Conservation (phyloP, 495 filamentous ascomycete species). For the Alectoria sarmentosa region DNA sequence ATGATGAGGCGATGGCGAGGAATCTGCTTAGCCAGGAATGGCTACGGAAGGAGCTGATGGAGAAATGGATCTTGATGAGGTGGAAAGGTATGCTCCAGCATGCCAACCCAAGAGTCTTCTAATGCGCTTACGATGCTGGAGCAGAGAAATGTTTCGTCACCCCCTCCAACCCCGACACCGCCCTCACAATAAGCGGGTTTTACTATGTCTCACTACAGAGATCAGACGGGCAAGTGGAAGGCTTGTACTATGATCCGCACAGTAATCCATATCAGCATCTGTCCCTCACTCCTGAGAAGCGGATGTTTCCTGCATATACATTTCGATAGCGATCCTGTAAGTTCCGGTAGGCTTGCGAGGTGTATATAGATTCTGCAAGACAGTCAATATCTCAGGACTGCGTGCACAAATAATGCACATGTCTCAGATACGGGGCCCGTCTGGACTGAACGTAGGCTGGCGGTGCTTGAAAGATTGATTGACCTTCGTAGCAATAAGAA, state of each 20-base stretch:
- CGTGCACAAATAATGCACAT: neutral
- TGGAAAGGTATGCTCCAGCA: slow-evolving; percentile 55
- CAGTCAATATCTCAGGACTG: neutral
- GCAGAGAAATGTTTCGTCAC: slow-evolving; percentile 67
- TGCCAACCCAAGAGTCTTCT: neutral
- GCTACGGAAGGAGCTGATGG: slow-evolving; percentile 44
- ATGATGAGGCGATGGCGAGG: slow-evolving; percentile 48
- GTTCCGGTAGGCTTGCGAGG: neutral
- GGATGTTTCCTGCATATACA: slow-evolving; percentile 39
- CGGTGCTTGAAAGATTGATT: neutral
- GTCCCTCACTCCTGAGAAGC: slow-evolving; percentile 46
- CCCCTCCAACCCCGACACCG: slow-evolving; percentile 47
- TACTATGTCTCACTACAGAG: slow-evolving; percentile 64
- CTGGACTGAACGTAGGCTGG: neutral
- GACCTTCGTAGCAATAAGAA: neutral
- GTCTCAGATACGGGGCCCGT: neutral
- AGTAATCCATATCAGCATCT: slow-evolving; percentile 67
- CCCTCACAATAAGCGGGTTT: slow-evolving; percentile 68
- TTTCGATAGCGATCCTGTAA: slow-evolving; percentile 28
- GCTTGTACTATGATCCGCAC: slow-evolving; percentile 65
- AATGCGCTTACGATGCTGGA: slow-evolving; percentile 16
- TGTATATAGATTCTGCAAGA: slow-evolving; percentile 1
- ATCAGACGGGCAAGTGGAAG: slow-evolving; percentile 55
- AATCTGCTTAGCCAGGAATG: slow-evolving; percentile 52
- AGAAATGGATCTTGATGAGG: slow-evolving; percentile 66